phyloP scores from a whole-genome alignment of 257 asterid genomes.

The Asclepias syriaca region DNA sequence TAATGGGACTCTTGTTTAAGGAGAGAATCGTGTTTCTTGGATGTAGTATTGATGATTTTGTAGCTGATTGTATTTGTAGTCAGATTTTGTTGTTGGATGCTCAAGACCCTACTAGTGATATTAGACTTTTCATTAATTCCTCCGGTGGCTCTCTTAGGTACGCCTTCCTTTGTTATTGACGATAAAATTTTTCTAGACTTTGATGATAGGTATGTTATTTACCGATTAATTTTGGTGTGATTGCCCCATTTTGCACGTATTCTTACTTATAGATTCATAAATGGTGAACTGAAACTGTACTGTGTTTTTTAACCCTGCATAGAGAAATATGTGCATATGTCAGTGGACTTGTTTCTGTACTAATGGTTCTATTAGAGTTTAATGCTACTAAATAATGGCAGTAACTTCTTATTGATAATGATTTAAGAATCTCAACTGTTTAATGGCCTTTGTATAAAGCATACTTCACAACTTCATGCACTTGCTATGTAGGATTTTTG shows the following conservation, averaged over 20 bases:
- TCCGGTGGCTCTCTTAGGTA: conserved; percentile 95
- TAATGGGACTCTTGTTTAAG: conserved; percentile 71
- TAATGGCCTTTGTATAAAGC: not conserved
- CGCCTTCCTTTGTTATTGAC: conserved; percentile 1
- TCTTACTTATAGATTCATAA: not conserved
- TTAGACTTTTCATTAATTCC: conserved; percentile 80
- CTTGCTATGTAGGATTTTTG: not conserved
- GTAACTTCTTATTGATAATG: not conserved
- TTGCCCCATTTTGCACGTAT: not conserved
- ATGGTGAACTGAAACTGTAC: not conserved
- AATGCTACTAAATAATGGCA: not conserved
- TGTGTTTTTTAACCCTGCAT: not conserved
- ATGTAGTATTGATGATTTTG: conserved; percentile 61
- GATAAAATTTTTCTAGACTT: too few species aligned
- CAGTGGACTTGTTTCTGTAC: not conserved
- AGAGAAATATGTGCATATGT: not conserved
- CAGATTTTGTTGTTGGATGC: conserved; percentile 87
- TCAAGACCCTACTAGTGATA: conserved; percentile 74
- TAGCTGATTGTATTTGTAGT: conserved; percentile 83
- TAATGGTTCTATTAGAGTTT: not conserved
- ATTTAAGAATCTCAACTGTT: not conserved
- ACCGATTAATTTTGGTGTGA: not conserved
- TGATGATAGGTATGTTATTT: not conserved
- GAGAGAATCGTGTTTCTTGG: conserved; percentile 95
- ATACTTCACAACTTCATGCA: not conserved